Conservation (phyloP, 2,329 filamentous ascomycete species). For the Claviceps africana region DNA sequence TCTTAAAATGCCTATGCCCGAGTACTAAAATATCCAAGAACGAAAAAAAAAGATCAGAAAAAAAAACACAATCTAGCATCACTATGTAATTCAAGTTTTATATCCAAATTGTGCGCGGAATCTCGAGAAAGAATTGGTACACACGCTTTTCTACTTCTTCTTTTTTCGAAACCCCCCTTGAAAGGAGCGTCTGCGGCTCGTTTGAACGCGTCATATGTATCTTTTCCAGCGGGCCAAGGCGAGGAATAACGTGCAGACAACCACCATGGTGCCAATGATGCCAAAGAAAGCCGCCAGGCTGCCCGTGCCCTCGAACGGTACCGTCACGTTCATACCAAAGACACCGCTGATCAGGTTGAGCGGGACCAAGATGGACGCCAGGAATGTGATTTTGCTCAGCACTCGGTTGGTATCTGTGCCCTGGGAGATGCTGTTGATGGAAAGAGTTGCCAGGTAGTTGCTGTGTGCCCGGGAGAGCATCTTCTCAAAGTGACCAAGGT, state of each 20-base stretch:
- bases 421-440: constrained; percentile 78
- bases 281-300: constrained; percentile 41
- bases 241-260: constrained; percentile 35
- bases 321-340: constrained; percentile 75
- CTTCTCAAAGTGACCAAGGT: constrained; percentile 90
- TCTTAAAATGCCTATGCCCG: no score
- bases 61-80: no score
- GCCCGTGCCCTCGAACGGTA: constrained; percentile 45
- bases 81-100: no score
- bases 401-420: constrained; percentile 80
- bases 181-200: no score
- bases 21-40: no score
- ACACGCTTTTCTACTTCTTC: no score
- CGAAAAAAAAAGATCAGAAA: no score
- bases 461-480: constrained; percentile 88
- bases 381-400: constrained; percentile 85
- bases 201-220: constrained; percentile 26
- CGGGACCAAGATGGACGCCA: constrained; percentile 91
- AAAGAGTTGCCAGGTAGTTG: constrained; percentile 92
- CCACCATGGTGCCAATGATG: constrained; percentile 38
- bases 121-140: no score
- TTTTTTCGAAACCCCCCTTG: no score
- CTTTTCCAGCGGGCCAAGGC: constrained; percentile 29
- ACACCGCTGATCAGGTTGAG: constrained; percentile 82
- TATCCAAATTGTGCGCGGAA: no score